Evolutionary conservation across 2,329 filamentous ascomycete species (phyloP).

Genomic region (Simplicillium aogashimaense): DNA sequence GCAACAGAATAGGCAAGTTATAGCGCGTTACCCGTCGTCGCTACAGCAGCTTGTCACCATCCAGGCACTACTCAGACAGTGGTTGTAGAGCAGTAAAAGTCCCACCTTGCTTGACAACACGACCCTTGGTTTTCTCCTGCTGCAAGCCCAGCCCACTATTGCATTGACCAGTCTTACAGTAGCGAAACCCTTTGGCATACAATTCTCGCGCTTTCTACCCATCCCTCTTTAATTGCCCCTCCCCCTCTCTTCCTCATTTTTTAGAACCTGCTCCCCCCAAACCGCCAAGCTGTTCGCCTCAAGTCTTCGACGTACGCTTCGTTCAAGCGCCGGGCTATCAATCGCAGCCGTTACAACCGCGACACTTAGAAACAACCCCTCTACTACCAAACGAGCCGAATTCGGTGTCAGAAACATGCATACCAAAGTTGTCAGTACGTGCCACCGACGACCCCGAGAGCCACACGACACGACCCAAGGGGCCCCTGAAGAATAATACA

Average conservation of each 20-base stretch:
- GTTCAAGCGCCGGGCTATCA: constrained; percentile 65
- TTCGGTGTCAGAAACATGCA: constrained; percentile 62
- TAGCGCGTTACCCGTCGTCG: too few species aligned
- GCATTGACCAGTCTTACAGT: too few species aligned
- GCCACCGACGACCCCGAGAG: constrained; percentile 3
- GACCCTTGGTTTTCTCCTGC: too few species aligned
- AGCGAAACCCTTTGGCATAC: too few species aligned
- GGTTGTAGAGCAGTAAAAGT: too few species aligned
- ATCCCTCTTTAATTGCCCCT: not conserved
- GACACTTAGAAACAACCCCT: constrained; percentile 44
- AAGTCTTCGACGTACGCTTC: constrained; percentile 64
- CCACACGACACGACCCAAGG: not conserved
- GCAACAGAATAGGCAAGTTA: too few species aligned
- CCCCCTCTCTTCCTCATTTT: not conserved
- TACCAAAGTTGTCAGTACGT: constrained; percentile 81
- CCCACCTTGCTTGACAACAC: too few species aligned
- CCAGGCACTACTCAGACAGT: too few species aligned
- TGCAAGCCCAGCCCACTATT: too few species aligned
- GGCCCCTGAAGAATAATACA: too few species aligned
- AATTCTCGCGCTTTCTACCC: too few species aligned
- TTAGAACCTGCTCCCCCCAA: not conserved
- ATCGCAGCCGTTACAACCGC: constrained; percentile 54
- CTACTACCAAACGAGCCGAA: constrained; percentile 24
- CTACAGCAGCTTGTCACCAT: too few species aligned
- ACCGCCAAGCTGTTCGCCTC: constrained; percentile 90